Conservation (phyloP, 495 filamentous ascomycete genomes). For the Neurospora hispaniola region DNA sequence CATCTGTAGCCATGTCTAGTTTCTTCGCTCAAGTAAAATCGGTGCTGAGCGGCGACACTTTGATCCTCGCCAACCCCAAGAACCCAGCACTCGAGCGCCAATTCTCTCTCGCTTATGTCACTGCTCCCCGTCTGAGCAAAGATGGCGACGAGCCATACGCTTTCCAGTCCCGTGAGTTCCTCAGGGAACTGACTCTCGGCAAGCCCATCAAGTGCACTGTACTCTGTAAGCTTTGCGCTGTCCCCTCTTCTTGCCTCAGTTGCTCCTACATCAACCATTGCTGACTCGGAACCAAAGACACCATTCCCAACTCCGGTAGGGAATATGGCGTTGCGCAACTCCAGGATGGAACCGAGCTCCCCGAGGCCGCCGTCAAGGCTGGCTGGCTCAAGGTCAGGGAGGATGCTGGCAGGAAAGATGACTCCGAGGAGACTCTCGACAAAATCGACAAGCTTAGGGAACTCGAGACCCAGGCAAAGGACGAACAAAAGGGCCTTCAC, state of each 20-base stretch:
- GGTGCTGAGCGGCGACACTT: constrained; percentile 83
- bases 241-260: not conserved
- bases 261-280: not conserved
- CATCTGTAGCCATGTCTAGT: constrained; percentile 21
- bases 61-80: constrained; percentile 63
- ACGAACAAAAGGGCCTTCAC: constrained; percentile 72
- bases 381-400: constrained; percentile 89
- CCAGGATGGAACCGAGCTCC: constrained; percentile 60
- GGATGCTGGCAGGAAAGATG: constrained; percentile 79
- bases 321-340: constrained; percentile 78
- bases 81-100: constrained; percentile 70
- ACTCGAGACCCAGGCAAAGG: constrained; percentile 72
- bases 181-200: constrained; percentile 73
- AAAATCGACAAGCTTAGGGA: constrained; percentile 64
- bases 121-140: constrained; percentile 71
- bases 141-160: constrained; percentile 89
- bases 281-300: constrained; percentile 37
- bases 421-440: constrained; percentile 59
- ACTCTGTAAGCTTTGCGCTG: constrained; percentile 30
- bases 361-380: constrained; percentile 69
- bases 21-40: constrained; percentile 77
- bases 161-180: constrained; percentile 87
- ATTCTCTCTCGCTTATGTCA: constrained; percentile 83
- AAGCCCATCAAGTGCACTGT: constrained; percentile 77
- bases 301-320: constrained; percentile 69